Evolutionary conservation across 2,329 filamentous ascomycete genomes (phyloP).

Genomic region (Diaporthe batatas): DNA sequence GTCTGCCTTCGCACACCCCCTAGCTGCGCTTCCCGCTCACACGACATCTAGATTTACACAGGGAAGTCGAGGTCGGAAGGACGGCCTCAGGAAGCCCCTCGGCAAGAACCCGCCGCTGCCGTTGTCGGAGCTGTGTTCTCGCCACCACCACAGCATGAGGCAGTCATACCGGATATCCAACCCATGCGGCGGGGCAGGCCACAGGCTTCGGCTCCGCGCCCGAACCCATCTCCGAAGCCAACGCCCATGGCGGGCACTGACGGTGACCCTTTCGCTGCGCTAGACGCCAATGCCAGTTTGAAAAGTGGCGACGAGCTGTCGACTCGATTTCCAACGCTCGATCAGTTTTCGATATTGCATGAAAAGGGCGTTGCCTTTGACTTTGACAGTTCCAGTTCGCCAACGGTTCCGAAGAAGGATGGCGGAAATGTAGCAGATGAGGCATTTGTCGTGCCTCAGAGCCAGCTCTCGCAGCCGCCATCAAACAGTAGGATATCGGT

Average conservation of each 20-base stretch:
- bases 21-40: conserved; percentile 41
- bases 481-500: conserved; percentile 48
- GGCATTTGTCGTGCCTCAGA: conserved; percentile 73
- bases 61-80: conserved; percentile 74
- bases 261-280: conserved; percentile 89
- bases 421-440: conserved; percentile 76
- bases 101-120: conserved; percentile 69
- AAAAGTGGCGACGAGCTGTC: conserved; percentile 82
- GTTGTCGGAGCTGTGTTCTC: conserved; percentile 86
- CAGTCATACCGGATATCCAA: conserved; percentile 86
- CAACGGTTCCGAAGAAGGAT: conserved; percentile 71
- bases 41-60: conserved; percentile 76
- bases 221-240: conserved; percentile 59
- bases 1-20: conserved; percentile 40
- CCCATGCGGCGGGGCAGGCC: conserved; percentile 94
- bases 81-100: conserved; percentile 63
- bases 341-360: conserved; percentile 92
- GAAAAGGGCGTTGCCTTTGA: conserved; percentile 88
- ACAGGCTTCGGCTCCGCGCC: conserved; percentile 57
- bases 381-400: conserved; percentile 74
- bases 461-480: conserved; percentile 46
- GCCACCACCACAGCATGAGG: conserved; percentile 77
- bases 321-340: conserved; percentile 86
- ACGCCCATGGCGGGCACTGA: conserved; percentile 76
- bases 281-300: conserved; percentile 71